These are phyloP conservation scores for Ramaria rubella DNA, from an alignment of 768 basidiomycete species.

Conservation along the genomic window DNA sequence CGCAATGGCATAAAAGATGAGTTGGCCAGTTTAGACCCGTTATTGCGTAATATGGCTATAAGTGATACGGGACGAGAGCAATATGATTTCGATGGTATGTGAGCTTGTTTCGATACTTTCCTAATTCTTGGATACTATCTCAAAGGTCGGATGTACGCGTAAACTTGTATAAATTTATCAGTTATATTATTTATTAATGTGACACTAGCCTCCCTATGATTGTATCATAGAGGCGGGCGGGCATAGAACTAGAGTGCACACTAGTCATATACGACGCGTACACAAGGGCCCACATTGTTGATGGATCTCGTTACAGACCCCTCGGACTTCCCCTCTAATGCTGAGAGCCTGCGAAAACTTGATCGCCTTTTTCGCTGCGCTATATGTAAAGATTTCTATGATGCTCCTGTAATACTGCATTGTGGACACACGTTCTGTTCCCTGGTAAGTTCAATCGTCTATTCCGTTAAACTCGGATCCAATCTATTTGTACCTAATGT, in stretches of 20 bases:
- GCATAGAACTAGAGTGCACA: too few species aligned
- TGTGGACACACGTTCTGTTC: slow-evolving; percentile 87
- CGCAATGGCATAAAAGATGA: slow-evolving; percentile 78
- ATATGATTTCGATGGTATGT: slow-evolving; percentile 35
- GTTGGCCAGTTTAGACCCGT: slow-evolving; percentile 71
- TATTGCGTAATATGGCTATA: slow-evolving; percentile 52
- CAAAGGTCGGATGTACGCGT: background rate
- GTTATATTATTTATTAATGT: slow-evolving; percentile 4
- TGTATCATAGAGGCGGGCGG: background rate
- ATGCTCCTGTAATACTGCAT: slow-evolving; percentile 60
- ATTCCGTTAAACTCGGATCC: too few species aligned
- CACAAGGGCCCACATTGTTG: background rate
- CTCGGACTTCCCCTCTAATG: slow-evolving; percentile 65
- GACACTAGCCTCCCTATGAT: background rate
- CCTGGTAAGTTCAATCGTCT: slow-evolving; percentile 50
- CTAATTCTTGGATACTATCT: background rate
- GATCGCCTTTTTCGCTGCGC: slow-evolving; percentile 65
- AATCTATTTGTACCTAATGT: too few species aligned
- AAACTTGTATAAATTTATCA: background rate
- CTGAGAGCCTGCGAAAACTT: slow-evolving; percentile 41
- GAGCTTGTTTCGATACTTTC: slow-evolving; percentile 1
- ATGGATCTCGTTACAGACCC: slow-evolving; percentile 44
- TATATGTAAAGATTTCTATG: slow-evolving; percentile 70
- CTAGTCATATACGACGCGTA: slow-evolving; percentile 1
- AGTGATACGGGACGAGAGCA: slow-evolving; percentile 33